Evolutionary conservation across 495 filamentous ascomycete species (phyloP), one percentile per base, ranked within the genome.

Genomic region (Hypoxylon fuscum): DNA sequence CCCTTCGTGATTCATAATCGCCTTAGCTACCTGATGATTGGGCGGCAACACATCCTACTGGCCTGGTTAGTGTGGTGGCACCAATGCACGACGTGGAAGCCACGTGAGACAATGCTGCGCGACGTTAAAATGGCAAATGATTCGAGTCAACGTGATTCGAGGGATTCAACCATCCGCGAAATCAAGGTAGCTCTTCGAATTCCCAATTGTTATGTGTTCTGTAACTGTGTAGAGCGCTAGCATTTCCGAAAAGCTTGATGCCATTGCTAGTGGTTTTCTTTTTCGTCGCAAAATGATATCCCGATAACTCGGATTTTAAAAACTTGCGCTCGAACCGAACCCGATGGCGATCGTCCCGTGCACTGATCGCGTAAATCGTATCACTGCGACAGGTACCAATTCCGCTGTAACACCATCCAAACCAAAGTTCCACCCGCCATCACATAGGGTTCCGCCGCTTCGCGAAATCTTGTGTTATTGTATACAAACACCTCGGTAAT

Each of bases 321-420:
- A 15, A 32, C 11, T 15, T 20, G 34, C 41, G n/a, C 22, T 40
- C 29, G n/a, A n/a, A n/a, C 43, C 41, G 31, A 54, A 18, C 34
- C 42, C 42, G 32, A 23, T 42, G 31, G 23, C 5, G 15, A 48
- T 20, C 42, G 49, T 8, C 22, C 25, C 27, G 8, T 35, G 11
- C 8, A 23, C 20, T 15, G 11, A 21, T 18, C 34, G 46, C 35
- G 27, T 35, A n/a, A 17, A 8, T 41, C 21, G 41, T 38, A 29
- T 50, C 48, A 52, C 47, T 47, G 40, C 56, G 56, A 59, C 43
- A 71, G n/a, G 20, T 74, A 73, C 63, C 67, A 75, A 34, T 64
- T 62, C 22, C 68, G 64, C 41, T 70, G 53, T 29, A 44, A 21
- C 31, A 67, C n/a, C 74, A 74, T 74, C 72, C 72, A 74, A 35